phyloP scores from a whole-genome alignment of 129 eudicot species.

The Dittrichia graveolens region DNA sequence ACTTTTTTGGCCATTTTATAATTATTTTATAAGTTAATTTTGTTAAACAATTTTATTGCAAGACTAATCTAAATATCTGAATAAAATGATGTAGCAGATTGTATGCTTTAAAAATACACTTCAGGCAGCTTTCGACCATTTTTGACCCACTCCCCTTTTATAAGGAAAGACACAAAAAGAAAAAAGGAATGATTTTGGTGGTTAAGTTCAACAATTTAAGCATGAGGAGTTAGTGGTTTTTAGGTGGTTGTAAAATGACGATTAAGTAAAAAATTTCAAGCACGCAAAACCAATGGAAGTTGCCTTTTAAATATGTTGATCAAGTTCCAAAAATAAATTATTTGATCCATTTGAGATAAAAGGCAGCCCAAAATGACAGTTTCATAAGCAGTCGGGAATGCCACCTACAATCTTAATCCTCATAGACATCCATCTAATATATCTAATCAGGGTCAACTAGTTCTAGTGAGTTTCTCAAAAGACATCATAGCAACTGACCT shows the following conservation, averaged over 20 bases:
- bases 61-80: not conserved
- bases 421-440: not conserved
- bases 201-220: too few relatives aligned
- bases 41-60: not conserved
- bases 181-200: too few relatives aligned
- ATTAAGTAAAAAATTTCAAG: too few relatives aligned
- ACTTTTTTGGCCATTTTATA: not conserved
- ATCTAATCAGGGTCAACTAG: not conserved
- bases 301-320: too few relatives aligned
- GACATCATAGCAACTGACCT: conserved; percentile 11
- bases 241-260: too few relatives aligned
- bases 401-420: not conserved
- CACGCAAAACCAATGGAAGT: too few relatives aligned
- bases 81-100: not conserved
- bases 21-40: not conserved
- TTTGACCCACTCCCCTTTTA: not conserved
- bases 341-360: not conserved
- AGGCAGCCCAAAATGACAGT: not conserved
- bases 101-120: not conserved
- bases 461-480: conserved; percentile 1
- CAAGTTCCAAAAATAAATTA: not conserved
- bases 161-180: too few relatives aligned
- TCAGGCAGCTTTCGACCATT: not conserved
- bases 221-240: too few relatives aligned
- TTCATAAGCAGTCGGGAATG: not conserved